phyloP scores from a whole-genome alignment of 139 green algal genomes.

The Helicosporidium sp. region DNA sequence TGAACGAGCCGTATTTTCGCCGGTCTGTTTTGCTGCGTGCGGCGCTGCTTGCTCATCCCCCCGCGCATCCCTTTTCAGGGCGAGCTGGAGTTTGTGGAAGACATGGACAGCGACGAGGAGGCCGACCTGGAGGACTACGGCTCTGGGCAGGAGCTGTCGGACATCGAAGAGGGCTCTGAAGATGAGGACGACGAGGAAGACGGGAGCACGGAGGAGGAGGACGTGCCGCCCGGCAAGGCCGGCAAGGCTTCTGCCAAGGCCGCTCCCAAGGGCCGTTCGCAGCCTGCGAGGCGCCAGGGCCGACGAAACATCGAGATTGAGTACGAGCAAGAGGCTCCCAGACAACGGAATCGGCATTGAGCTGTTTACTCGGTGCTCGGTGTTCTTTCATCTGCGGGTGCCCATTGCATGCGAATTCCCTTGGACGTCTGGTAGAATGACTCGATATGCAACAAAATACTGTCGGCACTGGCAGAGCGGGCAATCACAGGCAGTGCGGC shows the following conservation, averaged over 20 bases:
- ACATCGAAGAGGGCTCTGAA: background rate
- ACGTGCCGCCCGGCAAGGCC: background rate
- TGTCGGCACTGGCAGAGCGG: too few species aligned
- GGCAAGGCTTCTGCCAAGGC: slow-evolving; percentile 1
- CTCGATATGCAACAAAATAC: too few species aligned
- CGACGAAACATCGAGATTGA: slow-evolving; percentile 44
- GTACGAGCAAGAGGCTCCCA: slow-evolving; percentile 65
- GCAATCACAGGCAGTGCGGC: too few species aligned
- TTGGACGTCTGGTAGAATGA: too few species aligned
- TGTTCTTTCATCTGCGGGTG: too few species aligned
- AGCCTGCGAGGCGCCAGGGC: slow-evolving; percentile 1
- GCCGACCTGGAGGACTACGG: slow-evolving; percentile 15
- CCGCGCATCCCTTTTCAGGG: background rate
- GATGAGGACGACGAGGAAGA: background rate
- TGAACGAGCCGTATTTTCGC: background rate
- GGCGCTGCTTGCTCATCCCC: background rate
- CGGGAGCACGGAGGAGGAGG: background rate
- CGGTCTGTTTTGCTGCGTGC: background rate
- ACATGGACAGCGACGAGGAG: slow-evolving; percentile 17
- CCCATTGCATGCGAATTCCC: too few species aligned
- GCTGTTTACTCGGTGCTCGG: too few species aligned
- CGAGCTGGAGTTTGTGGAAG: slow-evolving; percentile 11
- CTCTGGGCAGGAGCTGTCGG: background rate
- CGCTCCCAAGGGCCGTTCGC: slow-evolving; percentile 1
- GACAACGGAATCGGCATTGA: too few species aligned